Conservation (phyloP, 2,329 filamentous ascomycete species). For the Penicillium capsulatum region DNA sequence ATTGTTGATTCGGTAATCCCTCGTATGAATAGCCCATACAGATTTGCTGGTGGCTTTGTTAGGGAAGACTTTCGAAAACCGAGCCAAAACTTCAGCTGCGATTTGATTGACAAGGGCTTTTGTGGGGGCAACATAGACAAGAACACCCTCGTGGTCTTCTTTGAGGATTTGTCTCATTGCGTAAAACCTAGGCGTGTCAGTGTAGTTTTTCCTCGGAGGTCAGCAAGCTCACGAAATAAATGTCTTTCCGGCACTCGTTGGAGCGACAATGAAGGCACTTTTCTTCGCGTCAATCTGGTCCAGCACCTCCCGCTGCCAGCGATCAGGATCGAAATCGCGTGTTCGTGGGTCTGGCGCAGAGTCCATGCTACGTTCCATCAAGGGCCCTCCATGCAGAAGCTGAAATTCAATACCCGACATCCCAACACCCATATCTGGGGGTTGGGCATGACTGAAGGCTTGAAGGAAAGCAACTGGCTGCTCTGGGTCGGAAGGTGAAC, state of each 20-base stretch:
- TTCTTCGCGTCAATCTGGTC: slow-evolving; percentile 67
- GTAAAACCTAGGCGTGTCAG: slow-evolving; percentile 54
- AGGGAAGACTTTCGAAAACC: slow-evolving; percentile 63
- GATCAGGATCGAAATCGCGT: slow-evolving; percentile 64
- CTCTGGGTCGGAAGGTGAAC: slow-evolving; percentile 13
- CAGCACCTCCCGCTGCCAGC: slow-evolving; percentile 70
- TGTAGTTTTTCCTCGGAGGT: neutral
- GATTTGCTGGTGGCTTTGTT: slow-evolving; percentile 55
- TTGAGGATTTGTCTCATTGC: slow-evolving; percentile 73
- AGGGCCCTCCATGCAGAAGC: slow-evolving; percentile 64
- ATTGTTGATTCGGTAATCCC: slow-evolving; percentile 72
- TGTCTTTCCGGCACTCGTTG: slow-evolving; percentile 75
- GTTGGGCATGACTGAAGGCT: slow-evolving; percentile 16
- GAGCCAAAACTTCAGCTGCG: slow-evolving; percentile 70
- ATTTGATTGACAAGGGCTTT: slow-evolving; percentile 83
- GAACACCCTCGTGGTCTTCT: slow-evolving; percentile 62
- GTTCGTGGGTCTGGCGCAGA: slow-evolving; percentile 65
- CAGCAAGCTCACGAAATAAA: slow-evolving; percentile 57
- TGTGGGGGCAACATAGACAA: slow-evolving; percentile 76
- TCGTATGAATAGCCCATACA: slow-evolving; percentile 74
- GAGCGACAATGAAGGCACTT: slow-evolving; percentile 70
- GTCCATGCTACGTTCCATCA: slow-evolving; percentile 70
- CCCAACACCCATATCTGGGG: slow-evolving; percentile 30
- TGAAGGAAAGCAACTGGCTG: slow-evolving; percentile 19
- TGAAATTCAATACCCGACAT: slow-evolving; percentile 58